phyloP scores from a whole-genome alignment of 2,329 filamentous ascomycete species.

The Alternaria burnsii region DNA sequence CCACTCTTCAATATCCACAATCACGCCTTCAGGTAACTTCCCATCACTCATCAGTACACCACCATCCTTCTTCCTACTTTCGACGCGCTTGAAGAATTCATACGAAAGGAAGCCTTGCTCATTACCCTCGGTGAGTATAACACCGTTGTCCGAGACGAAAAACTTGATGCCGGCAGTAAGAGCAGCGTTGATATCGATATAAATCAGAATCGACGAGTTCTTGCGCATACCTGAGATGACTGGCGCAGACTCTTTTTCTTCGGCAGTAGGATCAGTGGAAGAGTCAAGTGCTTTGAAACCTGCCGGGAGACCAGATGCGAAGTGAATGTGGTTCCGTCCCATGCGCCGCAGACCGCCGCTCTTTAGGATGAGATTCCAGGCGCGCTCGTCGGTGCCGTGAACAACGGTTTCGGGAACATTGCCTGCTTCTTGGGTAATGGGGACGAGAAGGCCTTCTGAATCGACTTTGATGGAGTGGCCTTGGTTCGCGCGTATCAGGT shows the following conservation, averaged over 20 bases:
- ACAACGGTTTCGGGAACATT: constrained; percentile 74
- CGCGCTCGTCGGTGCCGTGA: constrained; percentile 87
- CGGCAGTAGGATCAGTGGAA: constrained; percentile 27
- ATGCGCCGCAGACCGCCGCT: constrained; percentile 82
- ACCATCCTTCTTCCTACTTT: constrained; percentile 66
- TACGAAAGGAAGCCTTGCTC: constrained; percentile 53
- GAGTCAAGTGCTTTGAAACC: constrained; percentile 46
- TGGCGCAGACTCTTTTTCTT: constrained; percentile 39
- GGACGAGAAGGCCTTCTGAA: constrained; percentile 73
- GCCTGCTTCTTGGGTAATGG: constrained; percentile 63
- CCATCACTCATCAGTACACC: constrained; percentile 77
- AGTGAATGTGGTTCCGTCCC: constrained; percentile 89
- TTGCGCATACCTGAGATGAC: constrained; percentile 83
- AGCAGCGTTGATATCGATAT: constrained; percentile 75
- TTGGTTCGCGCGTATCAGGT: constrained; percentile 93
- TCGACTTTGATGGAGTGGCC: constrained; percentile 86
- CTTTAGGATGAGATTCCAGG: constrained; percentile 78
- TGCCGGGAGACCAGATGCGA: constrained; percentile 74
- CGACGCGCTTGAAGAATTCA: constrained; percentile 74
- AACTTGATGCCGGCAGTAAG: constrained; percentile 70
- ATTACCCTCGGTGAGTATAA: constrained; percentile 58
- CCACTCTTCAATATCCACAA: constrained; percentile 49
- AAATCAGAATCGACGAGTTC: constrained; percentile 70
- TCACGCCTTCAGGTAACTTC: constrained; percentile 57
- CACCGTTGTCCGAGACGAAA: constrained; percentile 68